phyloP scores from a whole-genome alignment of 2,329 filamentous ascomycete species.

The Monascus ruber region DNA sequence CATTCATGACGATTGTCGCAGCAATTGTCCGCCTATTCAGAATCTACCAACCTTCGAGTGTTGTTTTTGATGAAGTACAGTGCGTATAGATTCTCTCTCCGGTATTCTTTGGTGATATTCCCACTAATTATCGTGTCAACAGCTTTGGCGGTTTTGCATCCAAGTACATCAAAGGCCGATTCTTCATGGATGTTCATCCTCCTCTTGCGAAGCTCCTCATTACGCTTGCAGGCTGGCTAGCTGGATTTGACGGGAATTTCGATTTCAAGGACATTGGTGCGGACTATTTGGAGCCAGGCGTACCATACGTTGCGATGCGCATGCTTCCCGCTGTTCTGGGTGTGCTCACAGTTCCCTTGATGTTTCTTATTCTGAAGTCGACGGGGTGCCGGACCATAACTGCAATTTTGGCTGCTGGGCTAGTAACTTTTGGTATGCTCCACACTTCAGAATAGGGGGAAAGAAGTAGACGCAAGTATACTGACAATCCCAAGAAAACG shows the following conservation, averaged over 20 bases:
- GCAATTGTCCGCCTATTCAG: conserved; percentile 77
- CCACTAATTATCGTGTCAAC: conserved; percentile 7
- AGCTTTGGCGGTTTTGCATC: conserved; percentile 97
- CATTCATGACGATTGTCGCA: conserved; percentile 61
- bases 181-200: conserved; percentile 99
- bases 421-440: conserved; percentile 75
- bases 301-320: conserved; percentile 97
- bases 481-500: conserved; percentile 58
- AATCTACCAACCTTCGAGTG: conserved; percentile 90
- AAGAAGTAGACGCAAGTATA: not conserved
- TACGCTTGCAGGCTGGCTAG: conserved; percentile 85
- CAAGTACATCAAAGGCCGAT: conserved; percentile 98
- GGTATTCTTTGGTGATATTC: not conserved
- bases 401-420: conserved; percentile 66
- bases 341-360: conserved; percentile 75
- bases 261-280: conserved; percentile 99
- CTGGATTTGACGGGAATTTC: conserved; percentile 88
- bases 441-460: not conserved
- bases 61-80: conserved; percentile 99
- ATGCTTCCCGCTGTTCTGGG: conserved; percentile 83
- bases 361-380: conserved; percentile 91
- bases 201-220: conserved; percentile 94
- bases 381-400: conserved; percentile 79
- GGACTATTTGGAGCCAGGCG: conserved; percentile 87
- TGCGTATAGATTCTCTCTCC: conserved; percentile 29